phyloP scores from a whole-genome alignment of 352 stramenopile genomes.

The Phytophthora idaei region DNA sequence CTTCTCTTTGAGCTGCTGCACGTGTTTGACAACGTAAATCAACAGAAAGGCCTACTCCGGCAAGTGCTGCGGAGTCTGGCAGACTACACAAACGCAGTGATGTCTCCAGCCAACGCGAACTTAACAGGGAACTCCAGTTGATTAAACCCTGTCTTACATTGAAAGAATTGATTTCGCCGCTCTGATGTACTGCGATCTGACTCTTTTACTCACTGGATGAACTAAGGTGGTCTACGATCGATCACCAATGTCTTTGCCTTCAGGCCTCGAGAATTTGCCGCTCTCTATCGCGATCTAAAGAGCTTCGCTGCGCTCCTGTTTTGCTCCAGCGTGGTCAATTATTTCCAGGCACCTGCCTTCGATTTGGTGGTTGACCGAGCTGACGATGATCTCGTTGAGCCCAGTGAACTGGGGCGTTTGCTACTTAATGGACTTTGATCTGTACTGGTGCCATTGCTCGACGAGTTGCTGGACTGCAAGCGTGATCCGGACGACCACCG shows the following conservation, averaged over 20 bases:
- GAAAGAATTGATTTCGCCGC: constrained; percentile 10
- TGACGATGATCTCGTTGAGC: constrained; percentile 21
- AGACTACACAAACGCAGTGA: constrained; percentile 38
- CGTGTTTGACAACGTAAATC: constrained; percentile 72
- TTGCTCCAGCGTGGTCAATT: constrained; percentile 5
- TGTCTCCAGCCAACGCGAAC: constrained; percentile 15
- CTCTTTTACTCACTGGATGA: constrained; percentile 21
- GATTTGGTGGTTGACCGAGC: constrained; percentile 21
- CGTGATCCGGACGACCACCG: constrained; percentile 25
- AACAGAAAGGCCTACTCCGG: constrained; percentile 62
- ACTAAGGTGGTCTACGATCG: constrained; percentile 39
- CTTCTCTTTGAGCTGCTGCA: constrained; percentile 82
- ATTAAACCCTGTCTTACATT: constrained; percentile 1
- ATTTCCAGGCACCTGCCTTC: constrained; percentile 37
- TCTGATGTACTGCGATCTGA: constrained; percentile 12
- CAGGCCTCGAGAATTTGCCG: constrained; percentile 1
- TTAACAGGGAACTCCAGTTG: constrained; percentile 11
- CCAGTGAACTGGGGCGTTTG: constrained; percentile 31
- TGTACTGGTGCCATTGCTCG: constrained; percentile 17
- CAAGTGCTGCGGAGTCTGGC: constrained; percentile 73
- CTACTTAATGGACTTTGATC: constrained; percentile 28
- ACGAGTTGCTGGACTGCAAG: constrained; percentile 21
- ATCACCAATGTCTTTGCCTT: constrained; percentile 22
- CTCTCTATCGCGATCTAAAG: constrained; percentile 18
- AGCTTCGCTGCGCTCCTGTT: constrained; percentile 18